These are phyloP conservation scores for Neofusicoccum parvum DNA, from an alignment of 2,329 filamentous ascomycete species.

Conservation along the genomic window DNA sequence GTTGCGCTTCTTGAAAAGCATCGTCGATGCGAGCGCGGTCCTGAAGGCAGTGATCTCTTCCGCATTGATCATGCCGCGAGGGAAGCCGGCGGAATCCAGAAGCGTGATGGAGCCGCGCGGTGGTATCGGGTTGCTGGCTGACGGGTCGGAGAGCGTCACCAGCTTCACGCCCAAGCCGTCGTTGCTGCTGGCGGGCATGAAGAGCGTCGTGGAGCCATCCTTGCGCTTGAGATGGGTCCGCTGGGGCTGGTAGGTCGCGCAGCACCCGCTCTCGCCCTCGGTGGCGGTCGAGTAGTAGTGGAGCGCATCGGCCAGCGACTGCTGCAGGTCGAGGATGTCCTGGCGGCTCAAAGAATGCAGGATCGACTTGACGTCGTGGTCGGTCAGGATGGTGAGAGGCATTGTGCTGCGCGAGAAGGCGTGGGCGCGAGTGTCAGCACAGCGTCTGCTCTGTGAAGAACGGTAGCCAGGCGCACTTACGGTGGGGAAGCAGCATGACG, in stretches of 20 bases:
- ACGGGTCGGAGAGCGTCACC: constrained; percentile 47
- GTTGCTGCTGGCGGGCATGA: constrained; percentile 67
- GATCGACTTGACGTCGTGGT: constrained; percentile 57
- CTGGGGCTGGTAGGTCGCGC: constrained; percentile 62
- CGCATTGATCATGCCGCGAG: constrained; percentile 66
- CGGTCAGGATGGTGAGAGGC: constrained; percentile 63
- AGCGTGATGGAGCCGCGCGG: constrained; percentile 62
- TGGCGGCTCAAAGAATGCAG: constrained; percentile 59
- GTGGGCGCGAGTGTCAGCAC: background rate
- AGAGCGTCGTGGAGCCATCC: constrained; percentile 64
- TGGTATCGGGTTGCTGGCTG: constrained; percentile 36
- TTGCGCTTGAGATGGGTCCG: constrained; percentile 62
- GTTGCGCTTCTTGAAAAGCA: constrained; percentile 64
- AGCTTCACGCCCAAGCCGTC: constrained; percentile 66
- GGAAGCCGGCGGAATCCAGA: constrained; percentile 59
- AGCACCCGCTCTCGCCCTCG: constrained; percentile 58
- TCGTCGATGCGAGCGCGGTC: constrained; percentile 64
- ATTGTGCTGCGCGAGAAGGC: constrained; percentile 40
- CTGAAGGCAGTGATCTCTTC: constrained; percentile 70
- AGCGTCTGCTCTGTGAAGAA: background rate
- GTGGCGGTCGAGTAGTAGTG: constrained; percentile 67
- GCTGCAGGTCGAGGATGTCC: constrained; percentile 60
- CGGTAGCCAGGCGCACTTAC: background rate
- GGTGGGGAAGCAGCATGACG: background rate
- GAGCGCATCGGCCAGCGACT: constrained; percentile 60